Conservation (phyloP, 1,284 basidiomycete species). For the Pyrrhoderma lamaoense region DNA sequence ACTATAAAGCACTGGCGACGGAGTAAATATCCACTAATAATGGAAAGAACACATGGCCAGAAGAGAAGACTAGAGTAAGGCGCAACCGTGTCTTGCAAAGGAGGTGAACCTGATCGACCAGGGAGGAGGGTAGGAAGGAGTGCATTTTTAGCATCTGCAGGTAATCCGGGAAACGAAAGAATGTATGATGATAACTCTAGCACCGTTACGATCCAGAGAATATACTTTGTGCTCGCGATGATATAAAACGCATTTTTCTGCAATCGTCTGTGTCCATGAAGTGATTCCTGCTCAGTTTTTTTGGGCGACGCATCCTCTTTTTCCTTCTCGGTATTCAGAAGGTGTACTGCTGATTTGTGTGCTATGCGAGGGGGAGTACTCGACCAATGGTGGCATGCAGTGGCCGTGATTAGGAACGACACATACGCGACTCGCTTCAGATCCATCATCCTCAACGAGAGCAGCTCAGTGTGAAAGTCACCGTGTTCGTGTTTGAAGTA, state of each 20-base stretch:
- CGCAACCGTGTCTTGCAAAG: constrained; percentile 5
- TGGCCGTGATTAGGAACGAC: constrained; percentile 4
- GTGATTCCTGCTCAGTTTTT: neutral
- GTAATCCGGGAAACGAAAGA: neutral
- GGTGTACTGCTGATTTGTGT: constrained; percentile 7
- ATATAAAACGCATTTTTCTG: constrained; percentile 1
- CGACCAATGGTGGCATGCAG: constrained; percentile 10
- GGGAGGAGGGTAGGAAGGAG: constrained; percentile 5
- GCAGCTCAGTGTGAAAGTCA: no score
- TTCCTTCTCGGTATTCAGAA: neutral
- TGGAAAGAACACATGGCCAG: constrained; percentile 3
- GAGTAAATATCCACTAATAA: constrained; percentile 8
- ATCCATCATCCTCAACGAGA: neutral
- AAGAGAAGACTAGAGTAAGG: neutral
- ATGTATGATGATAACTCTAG: neutral
- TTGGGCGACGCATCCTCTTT: neutral
- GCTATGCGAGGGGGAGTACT: constrained; percentile 12
- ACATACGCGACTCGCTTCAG: neutral
- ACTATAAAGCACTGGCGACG: constrained; percentile 8
- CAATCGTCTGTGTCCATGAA: constrained; percentile 9
- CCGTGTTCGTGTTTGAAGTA: no score
- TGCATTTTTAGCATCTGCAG: constrained; percentile 1
- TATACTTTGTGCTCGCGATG: constrained; percentile 1
- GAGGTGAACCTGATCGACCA: neutral
- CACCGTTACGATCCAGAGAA: neutral